A percentile compares a stretch with the other conserved stretches of the same genome.
phyloP scores from a whole-genome alignment of 2,329 filamentous ascomycete species.

The Aureobasidium sp. region DNA sequence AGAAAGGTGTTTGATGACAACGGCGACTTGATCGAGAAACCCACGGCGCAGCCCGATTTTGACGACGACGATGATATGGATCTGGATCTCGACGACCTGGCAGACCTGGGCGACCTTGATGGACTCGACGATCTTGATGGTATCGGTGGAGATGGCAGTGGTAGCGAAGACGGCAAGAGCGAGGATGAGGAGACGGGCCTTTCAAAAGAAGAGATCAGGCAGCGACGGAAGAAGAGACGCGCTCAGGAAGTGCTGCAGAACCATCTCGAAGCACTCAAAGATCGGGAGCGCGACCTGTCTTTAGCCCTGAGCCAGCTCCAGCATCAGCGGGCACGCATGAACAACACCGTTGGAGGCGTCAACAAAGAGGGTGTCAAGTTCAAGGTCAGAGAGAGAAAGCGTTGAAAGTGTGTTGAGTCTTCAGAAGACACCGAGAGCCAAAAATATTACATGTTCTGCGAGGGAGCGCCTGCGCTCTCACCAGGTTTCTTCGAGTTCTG shows the following conservation, averaged over 20 bases:
- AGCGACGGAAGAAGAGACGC: conserved; percentile 43
- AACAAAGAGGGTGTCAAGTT: conserved; percentile 60
- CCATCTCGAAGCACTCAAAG: conserved; percentile 47
- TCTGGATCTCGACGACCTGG: conserved; percentile 18
- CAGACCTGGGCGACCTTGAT: conserved; percentile 13
- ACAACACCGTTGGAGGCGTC: conserved; percentile 51
- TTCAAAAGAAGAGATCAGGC: conserved; percentile 37
- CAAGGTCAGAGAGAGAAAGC: conserved; percentile 57
- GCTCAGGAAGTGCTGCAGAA: conserved; percentile 42
- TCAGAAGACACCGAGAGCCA: not conserved
- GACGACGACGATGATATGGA: conserved; percentile 23
- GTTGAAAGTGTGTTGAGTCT: conserved; percentile 27
- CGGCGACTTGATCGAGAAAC: conserved; percentile 19
- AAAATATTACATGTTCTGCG: conserved; percentile 8
- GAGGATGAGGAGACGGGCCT: conserved; percentile 22
- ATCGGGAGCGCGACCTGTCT: conserved; percentile 48
- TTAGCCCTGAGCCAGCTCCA: conserved; percentile 52
- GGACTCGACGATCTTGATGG: conserved; percentile 16
- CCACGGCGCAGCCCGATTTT: not conserved
- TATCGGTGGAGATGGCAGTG: conserved; percentile 19
- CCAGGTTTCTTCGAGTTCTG: conserved; percentile 27
- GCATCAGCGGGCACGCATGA: conserved; percentile 55
- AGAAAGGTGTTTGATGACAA: conserved; percentile 36
- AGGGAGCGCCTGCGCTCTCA: conserved; percentile 24
- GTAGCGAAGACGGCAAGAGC: conserved; percentile 18